Conservation (phyloP, 495 filamentous ascomycete species). For the Podospora didyma region DNA sequence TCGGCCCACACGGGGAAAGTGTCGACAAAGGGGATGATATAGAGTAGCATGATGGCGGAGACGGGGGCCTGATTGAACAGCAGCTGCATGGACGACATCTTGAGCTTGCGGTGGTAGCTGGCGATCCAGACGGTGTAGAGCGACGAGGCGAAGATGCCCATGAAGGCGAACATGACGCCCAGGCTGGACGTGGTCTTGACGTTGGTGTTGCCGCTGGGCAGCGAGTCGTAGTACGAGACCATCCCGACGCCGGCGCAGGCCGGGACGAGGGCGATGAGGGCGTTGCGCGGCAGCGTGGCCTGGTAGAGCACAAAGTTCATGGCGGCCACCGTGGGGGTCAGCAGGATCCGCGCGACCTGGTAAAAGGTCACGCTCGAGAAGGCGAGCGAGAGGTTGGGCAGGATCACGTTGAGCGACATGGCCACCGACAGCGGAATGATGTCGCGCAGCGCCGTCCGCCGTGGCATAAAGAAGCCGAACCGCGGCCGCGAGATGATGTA, state of each 20-base stretch:
- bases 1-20: constrained; percentile 52
- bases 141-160: constrained; percentile 60
- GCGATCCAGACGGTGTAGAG: constrained; percentile 70
- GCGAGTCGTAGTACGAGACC: constrained; percentile 69
- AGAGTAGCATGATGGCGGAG: constrained; percentile 58
- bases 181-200: constrained; percentile 47
- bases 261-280: constrained; percentile 55
- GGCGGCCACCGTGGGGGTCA: constrained; percentile 63
- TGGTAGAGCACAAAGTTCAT: constrained; percentile 65
- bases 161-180: constrained; percentile 61
- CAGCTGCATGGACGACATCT: constrained; percentile 68
- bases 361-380: constrained; percentile 72
- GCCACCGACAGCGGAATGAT: constrained; percentile 62
- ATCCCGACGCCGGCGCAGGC: constrained; percentile 65
- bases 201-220: constrained; percentile 42
- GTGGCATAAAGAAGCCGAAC: constrained; percentile 57
- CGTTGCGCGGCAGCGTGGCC: constrained; percentile 51
- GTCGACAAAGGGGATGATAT: constrained; percentile 63
- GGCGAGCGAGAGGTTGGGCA: constrained; percentile 70
- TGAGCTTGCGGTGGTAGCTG: constrained; percentile 60
- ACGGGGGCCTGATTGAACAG: constrained; percentile 69
- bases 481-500: constrained; percentile 60
- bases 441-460: constrained; percentile 48
- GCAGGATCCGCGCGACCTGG: constrained; percentile 66
- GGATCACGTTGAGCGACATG: constrained; percentile 69